These are phyloP conservation scores for Tolypocladium tundrense DNA, from an alignment of 2,329 filamentous ascomycete species.

Conservation along the genomic window DNA sequence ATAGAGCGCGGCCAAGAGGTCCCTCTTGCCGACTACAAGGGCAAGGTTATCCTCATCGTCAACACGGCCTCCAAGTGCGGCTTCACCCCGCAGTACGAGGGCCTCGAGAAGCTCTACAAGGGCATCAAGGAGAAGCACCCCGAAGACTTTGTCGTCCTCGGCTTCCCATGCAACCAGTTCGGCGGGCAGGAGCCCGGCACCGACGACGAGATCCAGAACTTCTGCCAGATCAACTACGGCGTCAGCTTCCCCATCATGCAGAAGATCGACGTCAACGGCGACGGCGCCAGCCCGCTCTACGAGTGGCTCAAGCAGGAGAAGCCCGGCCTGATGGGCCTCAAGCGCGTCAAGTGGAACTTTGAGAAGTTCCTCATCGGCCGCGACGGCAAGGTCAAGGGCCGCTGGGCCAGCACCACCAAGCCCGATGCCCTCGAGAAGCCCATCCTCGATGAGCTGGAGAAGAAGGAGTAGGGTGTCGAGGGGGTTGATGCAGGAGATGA, in stretches of 20 bases:
- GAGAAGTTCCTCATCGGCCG: slow-evolving; percentile 90
- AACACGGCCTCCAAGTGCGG: slow-evolving; percentile 99
- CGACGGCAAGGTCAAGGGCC: slow-evolving; percentile 73
- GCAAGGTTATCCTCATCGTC: slow-evolving; percentile 91
- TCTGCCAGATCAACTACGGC: slow-evolving; percentile 88
- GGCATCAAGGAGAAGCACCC: slow-evolving; percentile 56
- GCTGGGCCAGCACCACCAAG: slow-evolving; percentile 84
- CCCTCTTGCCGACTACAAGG: slow-evolving; percentile 61
- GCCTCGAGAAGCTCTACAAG: slow-evolving; percentile 87
- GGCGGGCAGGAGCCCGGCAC: slow-evolving; percentile 77
- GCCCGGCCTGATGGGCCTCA: slow-evolving; percentile 76
- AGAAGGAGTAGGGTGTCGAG: slow-evolving; percentile 19
- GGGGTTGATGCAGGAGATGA: background rate
- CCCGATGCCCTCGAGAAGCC: slow-evolving; percentile 68
- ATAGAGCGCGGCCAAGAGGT: slow-evolving; percentile 54
- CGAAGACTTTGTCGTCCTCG: slow-evolving; percentile 76
- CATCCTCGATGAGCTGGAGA: slow-evolving; percentile 65
- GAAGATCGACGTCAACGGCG: slow-evolving; percentile 92
- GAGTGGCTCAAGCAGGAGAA: slow-evolving; percentile 64
- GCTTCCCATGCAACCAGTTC: slow-evolving; percentile 99
- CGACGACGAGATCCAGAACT: slow-evolving; percentile 70
- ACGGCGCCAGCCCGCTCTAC: slow-evolving; percentile 54
- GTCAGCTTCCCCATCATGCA: slow-evolving; percentile 84
- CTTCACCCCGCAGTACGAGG: slow-evolving; percentile 91
- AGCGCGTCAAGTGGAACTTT: slow-evolving; percentile 98